These are phyloP conservation scores for Ramichloridium luteum DNA, from an alignment of 2,329 filamentous ascomycete genomes.

Conservation along the genomic window DNA sequence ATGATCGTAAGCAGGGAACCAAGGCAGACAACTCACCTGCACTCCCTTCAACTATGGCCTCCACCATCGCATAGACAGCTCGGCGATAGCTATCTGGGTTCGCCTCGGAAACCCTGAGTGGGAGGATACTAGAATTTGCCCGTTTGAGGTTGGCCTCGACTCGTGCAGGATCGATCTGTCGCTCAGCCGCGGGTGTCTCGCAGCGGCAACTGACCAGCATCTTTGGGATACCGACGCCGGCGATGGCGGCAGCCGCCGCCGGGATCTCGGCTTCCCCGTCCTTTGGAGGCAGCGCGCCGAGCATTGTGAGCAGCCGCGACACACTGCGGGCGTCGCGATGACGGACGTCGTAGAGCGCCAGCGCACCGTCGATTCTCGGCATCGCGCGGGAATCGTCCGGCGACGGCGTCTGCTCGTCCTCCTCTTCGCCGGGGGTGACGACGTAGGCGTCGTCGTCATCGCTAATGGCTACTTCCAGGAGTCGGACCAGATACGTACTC, in stretches of 20 bases:
- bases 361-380: constrained; percentile 67
- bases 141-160: constrained; percentile 52
- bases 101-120: constrained; percentile 60
- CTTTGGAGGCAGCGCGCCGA: too few relatives aligned
- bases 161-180: constrained; percentile 57
- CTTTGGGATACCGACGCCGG: constrained; percentile 60
- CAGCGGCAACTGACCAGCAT: constrained; percentile 83
- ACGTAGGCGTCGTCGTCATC: constrained; percentile 39
- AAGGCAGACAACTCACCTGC: constrained; percentile 65
- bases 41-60: constrained; percentile 51
- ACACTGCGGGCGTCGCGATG: too few relatives aligned
- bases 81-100: constrained; percentile 60
- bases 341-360: constrained; percentile 84
- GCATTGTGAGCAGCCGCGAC: too few relatives aligned
- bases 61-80: constrained; percentile 64
- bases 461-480: constrained; percentile 43
- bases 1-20: too few relatives aligned
- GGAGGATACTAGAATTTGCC: constrained; percentile 52
- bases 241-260: constrained; percentile 64
- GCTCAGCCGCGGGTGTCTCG: constrained; percentile 58
- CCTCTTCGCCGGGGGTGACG: constrained; percentile 45
- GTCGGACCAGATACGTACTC: constrained; percentile 42
- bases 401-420: constrained; percentile 35
- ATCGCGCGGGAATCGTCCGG: constrained; percentile 40
- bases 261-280: too few relatives aligned